phyloP scores from a whole-genome alignment of 345 rosid species.

The Euphorbia pulcherrima region DNA sequence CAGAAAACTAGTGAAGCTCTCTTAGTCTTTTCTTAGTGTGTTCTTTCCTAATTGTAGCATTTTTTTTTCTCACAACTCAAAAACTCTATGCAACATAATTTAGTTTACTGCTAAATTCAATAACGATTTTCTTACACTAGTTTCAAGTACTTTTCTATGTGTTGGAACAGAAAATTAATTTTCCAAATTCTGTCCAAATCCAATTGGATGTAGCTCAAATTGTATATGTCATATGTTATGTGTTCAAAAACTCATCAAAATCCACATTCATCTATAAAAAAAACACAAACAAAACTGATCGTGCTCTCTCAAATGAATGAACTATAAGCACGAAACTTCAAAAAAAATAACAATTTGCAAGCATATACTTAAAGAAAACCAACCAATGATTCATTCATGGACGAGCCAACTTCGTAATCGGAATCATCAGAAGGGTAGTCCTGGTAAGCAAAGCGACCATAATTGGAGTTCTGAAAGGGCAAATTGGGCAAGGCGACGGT shows the following conservation, averaged over 20 bases:
- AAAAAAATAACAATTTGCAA: neutral
- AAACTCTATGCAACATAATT: too few species aligned
- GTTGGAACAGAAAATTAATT: neutral
- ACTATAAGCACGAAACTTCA: too few species aligned
- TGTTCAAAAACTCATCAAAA: too few species aligned
- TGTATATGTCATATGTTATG: too few species aligned
- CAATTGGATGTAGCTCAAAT: too few species aligned
- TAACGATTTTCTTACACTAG: neutral
- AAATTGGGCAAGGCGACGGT: constrained; percentile 31
- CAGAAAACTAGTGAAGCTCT: too few species aligned
- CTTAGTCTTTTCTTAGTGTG: neutral
- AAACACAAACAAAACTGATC: neutral
- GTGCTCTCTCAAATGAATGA: neutral
- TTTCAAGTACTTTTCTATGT: neutral
- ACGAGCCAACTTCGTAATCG: constrained; percentile 49
- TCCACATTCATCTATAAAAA: too few species aligned
- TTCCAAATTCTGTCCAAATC: neutral
- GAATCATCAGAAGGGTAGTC: constrained; percentile 79
- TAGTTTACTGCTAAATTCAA: neutral
- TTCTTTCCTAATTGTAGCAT: neutral
- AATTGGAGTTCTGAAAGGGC: constrained; percentile 49
- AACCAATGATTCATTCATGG: constrained; percentile 46
- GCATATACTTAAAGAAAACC: constrained; percentile 1
- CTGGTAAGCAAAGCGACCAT: constrained; percentile 68
- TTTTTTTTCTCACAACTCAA: neutral